These are phyloP conservation scores for Trichoderma hamatum DNA, from an alignment of 2,329 filamentous ascomycete species.

Conservation along the genomic window DNA sequence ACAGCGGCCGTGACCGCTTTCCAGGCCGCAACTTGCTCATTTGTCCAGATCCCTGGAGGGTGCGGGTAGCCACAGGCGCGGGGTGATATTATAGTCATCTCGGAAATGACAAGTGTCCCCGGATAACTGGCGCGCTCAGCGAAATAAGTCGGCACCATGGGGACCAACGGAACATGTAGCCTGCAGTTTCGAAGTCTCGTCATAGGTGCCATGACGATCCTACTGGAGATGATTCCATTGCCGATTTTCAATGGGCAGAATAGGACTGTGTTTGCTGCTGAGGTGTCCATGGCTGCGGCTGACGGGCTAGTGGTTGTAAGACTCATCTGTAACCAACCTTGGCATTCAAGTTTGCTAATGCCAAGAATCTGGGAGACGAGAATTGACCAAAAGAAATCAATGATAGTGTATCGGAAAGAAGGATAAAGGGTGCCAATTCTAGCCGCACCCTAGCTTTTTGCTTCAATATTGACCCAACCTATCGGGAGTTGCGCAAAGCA, in stretches of 20 bases:
- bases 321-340: neutral
- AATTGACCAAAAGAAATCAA: neutral
- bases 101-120: neutral
- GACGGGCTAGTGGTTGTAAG: neutral
- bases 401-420: neutral
- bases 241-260: neutral
- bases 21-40: constrained; percentile 5
- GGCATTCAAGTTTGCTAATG: neutral
- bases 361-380: neutral
- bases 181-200: constrained; percentile 7
- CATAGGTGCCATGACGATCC: constrained; percentile 5
- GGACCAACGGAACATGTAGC: neutral
- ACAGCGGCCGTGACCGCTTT: constrained; percentile 5
- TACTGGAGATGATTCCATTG: neutral
- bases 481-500: neutral
- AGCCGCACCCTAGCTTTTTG: neutral
- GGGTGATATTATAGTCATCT: constrained; percentile 2
- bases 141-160: constrained; percentile 1
- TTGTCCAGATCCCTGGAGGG: neutral
- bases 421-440: neutral
- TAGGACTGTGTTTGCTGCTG: neutral
- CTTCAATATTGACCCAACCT: neutral
- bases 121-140: constrained; percentile 10
- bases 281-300: neutral
- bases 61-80: neutral